A percentile compares a stretch with the other conserved stretches of the same genome.
Conservation (phyloP, 2,329 filamentous ascomycete genomes). For the Dactylella cylindrospora region DNA sequence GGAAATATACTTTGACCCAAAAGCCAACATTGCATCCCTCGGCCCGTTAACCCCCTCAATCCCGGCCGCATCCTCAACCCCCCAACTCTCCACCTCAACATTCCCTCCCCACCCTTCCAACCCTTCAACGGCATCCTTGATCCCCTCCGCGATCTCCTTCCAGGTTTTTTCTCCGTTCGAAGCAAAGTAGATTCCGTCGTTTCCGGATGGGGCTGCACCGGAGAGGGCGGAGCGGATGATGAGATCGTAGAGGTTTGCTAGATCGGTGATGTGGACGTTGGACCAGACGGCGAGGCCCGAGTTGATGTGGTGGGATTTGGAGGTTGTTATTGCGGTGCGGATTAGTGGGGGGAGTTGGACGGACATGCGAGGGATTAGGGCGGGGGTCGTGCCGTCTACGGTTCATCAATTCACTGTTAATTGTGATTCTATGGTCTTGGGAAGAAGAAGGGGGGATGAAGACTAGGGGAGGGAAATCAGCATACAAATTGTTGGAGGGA, state of each 20-base stretch:
- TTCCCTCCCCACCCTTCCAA: conserved; percentile 22
- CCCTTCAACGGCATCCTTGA: conserved; percentile 24
- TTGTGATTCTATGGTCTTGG: background rate
- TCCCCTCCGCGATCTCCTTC: conserved; percentile 15
- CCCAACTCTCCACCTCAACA: conserved; percentile 15
- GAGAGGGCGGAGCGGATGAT: conserved; percentile 19
- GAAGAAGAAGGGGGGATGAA: background rate
- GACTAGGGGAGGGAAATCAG: background rate
- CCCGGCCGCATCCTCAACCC: conserved; percentile 12
- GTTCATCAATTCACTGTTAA: background rate
- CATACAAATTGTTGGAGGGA: conserved; percentile 33
- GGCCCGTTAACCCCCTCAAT: conserved; percentile 11
- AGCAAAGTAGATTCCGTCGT: conserved; percentile 32
- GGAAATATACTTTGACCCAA: conserved; percentile 23
- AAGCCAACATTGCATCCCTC: conserved; percentile 19
- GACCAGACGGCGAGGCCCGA: conserved; percentile 29
- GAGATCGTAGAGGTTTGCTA: conserved; percentile 24
- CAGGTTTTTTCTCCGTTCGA: conserved; percentile 33
- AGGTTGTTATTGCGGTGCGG: conserved; percentile 21
- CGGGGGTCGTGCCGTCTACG: conserved; percentile 18
- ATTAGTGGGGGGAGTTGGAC: conserved; percentile 26
- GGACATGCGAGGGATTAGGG: conserved; percentile 25
- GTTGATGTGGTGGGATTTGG: conserved; percentile 16
- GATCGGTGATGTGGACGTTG: conserved; percentile 27
- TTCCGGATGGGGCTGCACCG: conserved; percentile 12